These are phyloP conservation scores for Coriaria nepalensis DNA, from an alignment of 306 rosid species.

Conservation along the genomic window DNA sequence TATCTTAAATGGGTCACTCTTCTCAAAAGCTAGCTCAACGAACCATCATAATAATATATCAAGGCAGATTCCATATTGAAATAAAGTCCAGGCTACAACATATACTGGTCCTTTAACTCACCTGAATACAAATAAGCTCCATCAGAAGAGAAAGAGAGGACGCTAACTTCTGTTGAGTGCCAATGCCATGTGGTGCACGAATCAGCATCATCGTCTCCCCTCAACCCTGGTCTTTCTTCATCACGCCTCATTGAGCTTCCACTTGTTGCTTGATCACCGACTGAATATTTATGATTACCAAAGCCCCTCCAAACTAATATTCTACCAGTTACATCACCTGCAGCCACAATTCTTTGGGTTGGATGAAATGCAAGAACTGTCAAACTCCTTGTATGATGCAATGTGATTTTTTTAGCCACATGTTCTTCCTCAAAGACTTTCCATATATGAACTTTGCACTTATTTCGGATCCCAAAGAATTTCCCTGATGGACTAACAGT, in stretches of 20 bases:
- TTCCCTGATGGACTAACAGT: slow-evolving; percentile 54
- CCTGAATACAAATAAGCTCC: slow-evolving; percentile 89
- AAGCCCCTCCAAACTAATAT: slow-evolving; percentile 72
- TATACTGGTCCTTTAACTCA: slow-evolving; percentile 10
- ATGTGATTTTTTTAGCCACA: slow-evolving; percentile 39
- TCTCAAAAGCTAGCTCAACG: too few relatives aligned
- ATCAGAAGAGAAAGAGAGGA: slow-evolving; percentile 66
- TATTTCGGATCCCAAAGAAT: slow-evolving; percentile 50
- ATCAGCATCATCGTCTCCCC: slow-evolving; percentile 74
- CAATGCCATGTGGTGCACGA: slow-evolving; percentile 86
- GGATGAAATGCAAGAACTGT: slow-evolving; percentile 69
- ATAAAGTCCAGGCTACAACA: background rate
- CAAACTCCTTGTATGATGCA: slow-evolving; percentile 72
- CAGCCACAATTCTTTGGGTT: slow-evolving; percentile 63
- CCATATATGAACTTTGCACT: slow-evolving; percentile 70
- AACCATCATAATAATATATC: too few relatives aligned
- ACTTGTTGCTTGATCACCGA: slow-evolving; percentile 15
- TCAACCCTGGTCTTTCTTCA: slow-evolving; percentile 61
- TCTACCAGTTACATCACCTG: slow-evolving; percentile 84
- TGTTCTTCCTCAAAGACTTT: slow-evolving; percentile 37
- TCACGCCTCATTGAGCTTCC: slow-evolving; percentile 19
- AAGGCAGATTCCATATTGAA: background rate
- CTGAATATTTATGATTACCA: slow-evolving; percentile 36
- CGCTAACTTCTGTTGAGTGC: slow-evolving; percentile 59
- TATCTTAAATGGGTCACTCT: too few relatives aligned